Evolutionary conservation across 305 asterid species (phyloP).

Genomic region (Fraxinus sp.): DNA sequence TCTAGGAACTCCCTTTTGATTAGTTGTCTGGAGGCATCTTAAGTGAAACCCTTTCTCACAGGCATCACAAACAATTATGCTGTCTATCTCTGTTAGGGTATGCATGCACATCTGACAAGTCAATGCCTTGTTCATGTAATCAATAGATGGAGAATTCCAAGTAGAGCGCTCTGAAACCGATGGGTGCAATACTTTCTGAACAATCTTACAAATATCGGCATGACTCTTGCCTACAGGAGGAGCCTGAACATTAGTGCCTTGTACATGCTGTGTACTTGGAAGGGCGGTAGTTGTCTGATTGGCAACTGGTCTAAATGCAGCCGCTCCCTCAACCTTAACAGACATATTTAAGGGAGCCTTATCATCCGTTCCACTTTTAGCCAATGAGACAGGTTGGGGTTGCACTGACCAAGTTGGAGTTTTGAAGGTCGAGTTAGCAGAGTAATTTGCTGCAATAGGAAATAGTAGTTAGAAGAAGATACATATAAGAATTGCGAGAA

Average conservation of each 20-base stretch:
- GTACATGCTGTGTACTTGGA: slow-evolving; percentile 25
- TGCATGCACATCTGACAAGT: slow-evolving; percentile 76
- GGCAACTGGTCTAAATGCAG: slow-evolving; percentile 48
- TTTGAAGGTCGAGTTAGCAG: slow-evolving; percentile 50
- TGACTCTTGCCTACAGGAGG: slow-evolving; percentile 51
- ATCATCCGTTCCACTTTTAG: slow-evolving; percentile 48
- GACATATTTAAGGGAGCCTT: slow-evolving; percentile 53
- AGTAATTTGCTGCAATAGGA: slow-evolving; percentile 49
- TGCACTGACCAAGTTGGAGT: slow-evolving; percentile 75
- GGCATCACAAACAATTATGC: slow-evolving; percentile 82
- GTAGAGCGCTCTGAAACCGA: slow-evolving; percentile 48
- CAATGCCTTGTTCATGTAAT: slow-evolving; percentile 80
- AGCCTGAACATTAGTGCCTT: slow-evolving; percentile 47
- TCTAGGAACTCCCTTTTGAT: slow-evolving; percentile 65
- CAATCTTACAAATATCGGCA: slow-evolving; percentile 72
- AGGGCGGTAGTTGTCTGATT: slow-evolving; percentile 47
- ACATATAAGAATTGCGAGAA: not conserved
- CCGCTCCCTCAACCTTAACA: slow-evolving; percentile 52
- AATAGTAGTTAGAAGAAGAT: slow-evolving; percentile 21
- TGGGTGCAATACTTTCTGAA: slow-evolving; percentile 71
- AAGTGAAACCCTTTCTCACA: slow-evolving; percentile 94
- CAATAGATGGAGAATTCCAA: slow-evolving; percentile 90
- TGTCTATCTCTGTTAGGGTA: slow-evolving; percentile 62
- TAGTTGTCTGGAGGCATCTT: slow-evolving; percentile 73
- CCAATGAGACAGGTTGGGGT: slow-evolving; percentile 48